These are phyloP conservation scores for Thelonectria olida DNA, from an alignment of 2,329 filamentous ascomycete species.

Conservation along the genomic window DNA sequence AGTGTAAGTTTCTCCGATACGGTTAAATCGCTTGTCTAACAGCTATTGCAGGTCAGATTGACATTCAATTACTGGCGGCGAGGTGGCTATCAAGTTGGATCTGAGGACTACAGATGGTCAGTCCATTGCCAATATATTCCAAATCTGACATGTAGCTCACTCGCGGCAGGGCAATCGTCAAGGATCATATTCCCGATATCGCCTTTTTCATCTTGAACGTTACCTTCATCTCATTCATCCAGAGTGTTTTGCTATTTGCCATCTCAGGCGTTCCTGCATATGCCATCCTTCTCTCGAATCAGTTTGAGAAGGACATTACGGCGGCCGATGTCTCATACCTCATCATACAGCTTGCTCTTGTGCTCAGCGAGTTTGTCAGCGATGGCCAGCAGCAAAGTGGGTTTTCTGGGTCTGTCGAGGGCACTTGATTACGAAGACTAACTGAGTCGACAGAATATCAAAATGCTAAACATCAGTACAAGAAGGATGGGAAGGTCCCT, in stretches of 20 bases:
- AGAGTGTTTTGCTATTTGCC: slow-evolving; percentile 82
- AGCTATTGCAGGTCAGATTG: slow-evolving; percentile 69
- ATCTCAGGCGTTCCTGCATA: slow-evolving; percentile 84
- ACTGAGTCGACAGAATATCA: slow-evolving; percentile 71
- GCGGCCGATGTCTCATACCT: slow-evolving; percentile 59
- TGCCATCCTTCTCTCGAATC: slow-evolving; percentile 77
- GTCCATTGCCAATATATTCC: slow-evolving; percentile 7
- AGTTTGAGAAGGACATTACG: slow-evolving; percentile 62
- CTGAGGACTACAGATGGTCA: slow-evolving; percentile 92
- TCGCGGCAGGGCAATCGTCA: slow-evolving; percentile 71
- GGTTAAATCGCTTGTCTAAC: slow-evolving; percentile 19
- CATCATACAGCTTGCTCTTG: slow-evolving; percentile 56
- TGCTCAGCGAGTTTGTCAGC: slow-evolving; percentile 78
- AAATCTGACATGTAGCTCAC: slow-evolving; percentile 15
- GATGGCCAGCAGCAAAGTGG: slow-evolving; percentile 93
- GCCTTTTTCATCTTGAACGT: slow-evolving; percentile 88
- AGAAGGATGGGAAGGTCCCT: slow-evolving; percentile 76
- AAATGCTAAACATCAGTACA: slow-evolving; percentile 79
- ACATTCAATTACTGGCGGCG: slow-evolving; percentile 98
- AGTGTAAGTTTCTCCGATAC: slow-evolving; percentile 64
- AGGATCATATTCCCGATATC: slow-evolving; percentile 67
- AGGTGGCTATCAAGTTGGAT: slow-evolving; percentile 87
- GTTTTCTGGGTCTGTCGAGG: slow-evolving; percentile 32
- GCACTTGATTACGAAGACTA: not conserved
- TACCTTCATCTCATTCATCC: slow-evolving; percentile 85